Base-by-base conservation (phyloP, 345 rosid genomes). In the Rhodomyrtus tomentosa region DNA sequence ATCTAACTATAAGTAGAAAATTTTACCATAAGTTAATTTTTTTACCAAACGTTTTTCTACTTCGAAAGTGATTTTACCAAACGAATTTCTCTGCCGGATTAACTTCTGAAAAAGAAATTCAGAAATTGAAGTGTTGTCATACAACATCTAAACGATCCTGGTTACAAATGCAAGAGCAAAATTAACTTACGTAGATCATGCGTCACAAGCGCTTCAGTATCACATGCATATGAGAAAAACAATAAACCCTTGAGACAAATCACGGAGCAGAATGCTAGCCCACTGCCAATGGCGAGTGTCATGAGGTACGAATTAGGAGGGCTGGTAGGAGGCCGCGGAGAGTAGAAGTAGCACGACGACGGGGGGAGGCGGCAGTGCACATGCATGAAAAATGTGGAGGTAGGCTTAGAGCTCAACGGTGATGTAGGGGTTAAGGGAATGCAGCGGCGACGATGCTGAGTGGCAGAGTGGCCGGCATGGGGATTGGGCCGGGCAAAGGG, bases 251-350 rank as follows among this genome's bases (percentile, higher is more conserved):
- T 4, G 12, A 32, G 32, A 62, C 76, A 62, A 7, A 62, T 16
- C 12, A 32, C 42, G 0, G 0, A 38, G 24, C 13, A 1, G 11
- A 15, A 16, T 62, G 74, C 12, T 29, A 15, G 40, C 11, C 0
- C 10, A 2, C 22, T 32, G 42, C 74, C 15, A 12, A 15, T 16
- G 42, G 74, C 42, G 0, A 32, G 22, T 10, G 0, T 18, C 3
- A 0, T 32, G 76, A 62, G 42, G 12, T 62, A 32, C 76, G 2
- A 29, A 24, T 5, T 12, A 50, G 56, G 82, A 36, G 56, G 82
- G 25, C 13, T 49, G 27, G 53, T 36, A 21, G 84, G 84, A 2
- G 79, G 84, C 18, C 40, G 3, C 50, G 12, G 76, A 21, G 84
- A 55, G 48, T 55, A 55, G 50, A 82, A 82, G 21, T 82, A 82